Base-by-base conservation (phyloP, 371 early-diverging fungal genomes). In the Funneliformis caledonium region DNA sequence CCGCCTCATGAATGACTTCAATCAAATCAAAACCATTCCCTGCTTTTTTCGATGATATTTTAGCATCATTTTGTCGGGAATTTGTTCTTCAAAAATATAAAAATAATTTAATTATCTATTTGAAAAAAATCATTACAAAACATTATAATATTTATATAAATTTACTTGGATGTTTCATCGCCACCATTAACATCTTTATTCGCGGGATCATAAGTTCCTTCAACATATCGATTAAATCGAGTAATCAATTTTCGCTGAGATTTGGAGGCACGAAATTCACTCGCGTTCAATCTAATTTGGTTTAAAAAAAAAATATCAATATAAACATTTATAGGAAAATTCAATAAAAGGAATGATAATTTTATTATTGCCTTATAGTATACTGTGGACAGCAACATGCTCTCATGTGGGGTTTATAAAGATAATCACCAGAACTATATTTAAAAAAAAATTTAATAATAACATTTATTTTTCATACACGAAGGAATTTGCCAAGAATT, bases 381-480 rank as follows among this genome's bases (percentile, higher is more conserved):
- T 93, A 93, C 68, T 90, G 92, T 1, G 92, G 91, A 81, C 93
- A 93, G 69, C 93, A 93, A 82, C 89, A 91, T 48, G 86, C 85
- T 48, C 85, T 81, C 22, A 92, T 81, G 62, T 89, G 86, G 19
- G 93, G 92, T 62, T 91, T 91, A 82, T 93, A 93, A 6, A 90
- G 64, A 74, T 91, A 91, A 11, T 81, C 76, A 2, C 93, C 93
- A 19, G 92, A 92, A 69, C 93, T 92, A 83, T 31, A 47, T 10
- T n/a, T 6, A 43, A 33, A 19, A 56, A 14, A 61, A 16, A 76
- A 16, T 22, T 50, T 22, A 50, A 16, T 60, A 42, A 72, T 52
- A n/a, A 12, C 2, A 11, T 37, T 37, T 37, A 37, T 82, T 59
- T 31, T 42, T 12, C 14, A 37, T 2, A 9, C 10, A 42, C 33